Evolutionary conservation across 2,329 filamentous ascomycete species (phyloP).

Genomic region (Cladophialophora exuberans): DNA sequence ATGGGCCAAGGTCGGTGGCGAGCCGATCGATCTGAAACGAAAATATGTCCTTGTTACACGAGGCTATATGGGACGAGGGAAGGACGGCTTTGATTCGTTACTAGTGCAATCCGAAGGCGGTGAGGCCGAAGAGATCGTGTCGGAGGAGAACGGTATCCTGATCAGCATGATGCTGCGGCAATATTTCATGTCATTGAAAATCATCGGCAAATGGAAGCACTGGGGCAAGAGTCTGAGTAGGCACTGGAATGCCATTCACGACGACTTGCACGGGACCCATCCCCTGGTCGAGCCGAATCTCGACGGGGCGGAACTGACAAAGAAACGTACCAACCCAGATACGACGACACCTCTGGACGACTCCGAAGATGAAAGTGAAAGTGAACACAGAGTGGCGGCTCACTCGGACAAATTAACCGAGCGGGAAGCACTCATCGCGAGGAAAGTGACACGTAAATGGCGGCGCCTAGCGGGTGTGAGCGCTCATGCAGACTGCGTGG

Average conservation of each 20-base stretch:
- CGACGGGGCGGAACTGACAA: slow-evolving; percentile 6
- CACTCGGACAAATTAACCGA: slow-evolving; percentile 20
- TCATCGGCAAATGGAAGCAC: slow-evolving; percentile 77
- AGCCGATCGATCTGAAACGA: slow-evolving; percentile 63
- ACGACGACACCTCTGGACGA: slow-evolving; percentile 41
- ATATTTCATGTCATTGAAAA: slow-evolving; percentile 85
- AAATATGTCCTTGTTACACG: slow-evolving; percentile 77
- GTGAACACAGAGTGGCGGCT: slow-evolving; percentile 31
- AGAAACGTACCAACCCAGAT: slow-evolving; percentile 33
- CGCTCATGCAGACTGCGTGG: slow-evolving; percentile 25
- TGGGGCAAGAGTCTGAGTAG: slow-evolving; percentile 65
- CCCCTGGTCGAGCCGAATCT: slow-evolving; percentile 28
- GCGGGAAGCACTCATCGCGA: slow-evolving; percentile 33
- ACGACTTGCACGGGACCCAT: slow-evolving; percentile 55
- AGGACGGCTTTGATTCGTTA: slow-evolving; percentile 79
- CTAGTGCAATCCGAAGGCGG: slow-evolving; percentile 78
- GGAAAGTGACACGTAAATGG: slow-evolving; percentile 33
- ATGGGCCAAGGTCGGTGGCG: slow-evolving; percentile 63
- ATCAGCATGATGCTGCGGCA: slow-evolving; percentile 86
- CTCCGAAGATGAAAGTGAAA: slow-evolving; percentile 56
- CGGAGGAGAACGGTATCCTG: slow-evolving; percentile 83
- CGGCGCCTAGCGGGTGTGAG: slow-evolving; percentile 29
- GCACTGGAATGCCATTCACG: slow-evolving; percentile 70
- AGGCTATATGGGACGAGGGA: slow-evolving; percentile 87
- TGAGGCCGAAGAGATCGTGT: slow-evolving; percentile 74